Percentiles rank a stretch among this genome's conserved stretches.
phyloP scores from a whole-genome alignment of 2,329 filamentous ascomycete species.

The Aspergillus puulaauensis region DNA sequence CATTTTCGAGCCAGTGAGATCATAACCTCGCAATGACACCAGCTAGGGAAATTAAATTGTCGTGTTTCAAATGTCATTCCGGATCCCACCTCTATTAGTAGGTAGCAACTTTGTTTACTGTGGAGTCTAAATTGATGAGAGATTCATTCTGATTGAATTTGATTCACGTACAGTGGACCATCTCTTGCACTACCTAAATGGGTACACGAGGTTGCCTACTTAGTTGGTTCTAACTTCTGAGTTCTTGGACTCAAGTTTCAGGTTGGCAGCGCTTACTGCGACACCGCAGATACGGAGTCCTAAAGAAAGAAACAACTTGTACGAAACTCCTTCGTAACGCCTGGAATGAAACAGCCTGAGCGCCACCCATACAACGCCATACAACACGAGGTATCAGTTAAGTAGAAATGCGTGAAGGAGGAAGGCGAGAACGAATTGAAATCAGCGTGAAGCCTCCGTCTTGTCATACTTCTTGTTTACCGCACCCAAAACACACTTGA shows the following conservation, averaged over 20 bases:
- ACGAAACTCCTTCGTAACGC: background rate
- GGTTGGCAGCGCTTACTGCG: background rate
- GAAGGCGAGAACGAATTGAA: background rate
- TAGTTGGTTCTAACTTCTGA: too few relatives aligned
- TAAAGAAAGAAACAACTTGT: background rate
- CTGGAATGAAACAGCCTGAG: background rate
- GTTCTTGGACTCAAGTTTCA: too few relatives aligned
- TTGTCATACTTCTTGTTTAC: slow-evolving; percentile 68
- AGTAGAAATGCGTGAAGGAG: background rate
- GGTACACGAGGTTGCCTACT: too few relatives aligned
- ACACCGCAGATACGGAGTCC: background rate
- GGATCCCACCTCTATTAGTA: too few relatives aligned
- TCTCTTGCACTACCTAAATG: too few relatives aligned
- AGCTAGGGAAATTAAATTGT: background rate
- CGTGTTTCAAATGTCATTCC: background rate
- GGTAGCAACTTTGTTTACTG: too few relatives aligned
- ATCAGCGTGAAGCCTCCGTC: slow-evolving; percentile 16
- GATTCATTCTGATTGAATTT: too few relatives aligned
- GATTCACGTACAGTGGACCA: too few relatives aligned
- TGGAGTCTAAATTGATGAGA: too few relatives aligned
- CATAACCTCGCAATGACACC: background rate
- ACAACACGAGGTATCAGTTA: background rate
- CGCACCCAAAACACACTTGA: slow-evolving; percentile 80
- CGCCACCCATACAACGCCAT: background rate
- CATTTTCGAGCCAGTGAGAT: background rate